Percentiles rank a stretch among this genome's conserved stretches.
Evolutionary conservation across 2,329 filamentous ascomycete genomes (phyloP).

Genomic region (Geoglossum cookeanum): DNA sequence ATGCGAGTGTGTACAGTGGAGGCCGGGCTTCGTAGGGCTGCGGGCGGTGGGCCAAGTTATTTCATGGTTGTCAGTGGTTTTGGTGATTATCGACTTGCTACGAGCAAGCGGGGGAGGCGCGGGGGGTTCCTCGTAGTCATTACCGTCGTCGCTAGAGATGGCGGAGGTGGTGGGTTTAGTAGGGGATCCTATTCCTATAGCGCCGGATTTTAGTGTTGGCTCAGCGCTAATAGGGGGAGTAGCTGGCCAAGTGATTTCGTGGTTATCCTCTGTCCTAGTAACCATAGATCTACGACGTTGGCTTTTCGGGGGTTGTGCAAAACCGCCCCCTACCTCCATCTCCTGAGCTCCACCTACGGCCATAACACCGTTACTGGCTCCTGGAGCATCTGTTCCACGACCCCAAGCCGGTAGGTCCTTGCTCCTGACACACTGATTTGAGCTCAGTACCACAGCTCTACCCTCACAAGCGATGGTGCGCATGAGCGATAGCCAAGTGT

Average conservation of each 20-base stretch:
- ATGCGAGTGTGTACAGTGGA: background rate
- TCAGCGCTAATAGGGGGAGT: background rate
- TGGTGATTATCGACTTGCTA: slow-evolving; percentile 16
- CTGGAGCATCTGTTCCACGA: slow-evolving; percentile 12
- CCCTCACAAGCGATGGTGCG: slow-evolving; percentile 66
- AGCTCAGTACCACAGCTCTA: slow-evolving; percentile 65
- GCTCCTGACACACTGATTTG: slow-evolving; percentile 59
- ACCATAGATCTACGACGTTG: slow-evolving; percentile 13
- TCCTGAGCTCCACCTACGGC: background rate
- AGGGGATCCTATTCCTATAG: background rate
- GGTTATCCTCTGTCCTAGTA: slow-evolving; percentile 19
- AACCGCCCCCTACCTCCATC: background rate
- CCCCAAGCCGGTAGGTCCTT: slow-evolving; percentile 40
- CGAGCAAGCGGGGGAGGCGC: slow-evolving; percentile 8
- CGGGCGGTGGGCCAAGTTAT: slow-evolving; percentile 23
- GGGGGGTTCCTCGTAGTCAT: slow-evolving; percentile 4
- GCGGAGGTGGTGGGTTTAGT: background rate
- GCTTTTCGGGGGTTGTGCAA: background rate
- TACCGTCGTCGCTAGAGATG: slow-evolving; percentile 8
- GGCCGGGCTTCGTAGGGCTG: background rate
- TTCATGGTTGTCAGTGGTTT: slow-evolving; percentile 24
- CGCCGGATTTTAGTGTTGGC: background rate
- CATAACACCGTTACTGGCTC: slow-evolving; percentile 4
- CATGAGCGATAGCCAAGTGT: slow-evolving; percentile 70
- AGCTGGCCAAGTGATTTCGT: slow-evolving; percentile 28